Conservation (phyloP, 768 basidiomycete genomes). For the Pleurotus tuber-regium region DNA sequence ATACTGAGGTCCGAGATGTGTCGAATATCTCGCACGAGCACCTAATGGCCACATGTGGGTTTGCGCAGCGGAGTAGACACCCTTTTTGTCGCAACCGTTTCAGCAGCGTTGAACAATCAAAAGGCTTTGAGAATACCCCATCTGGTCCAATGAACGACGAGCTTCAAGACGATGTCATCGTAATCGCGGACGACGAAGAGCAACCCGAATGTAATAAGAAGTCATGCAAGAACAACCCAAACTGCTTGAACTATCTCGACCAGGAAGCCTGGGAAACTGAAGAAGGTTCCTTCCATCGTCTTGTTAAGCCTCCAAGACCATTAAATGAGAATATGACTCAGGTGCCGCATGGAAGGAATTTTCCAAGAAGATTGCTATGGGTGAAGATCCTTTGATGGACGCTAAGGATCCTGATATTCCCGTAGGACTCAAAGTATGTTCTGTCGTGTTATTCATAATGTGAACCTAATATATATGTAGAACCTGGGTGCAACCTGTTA, state of each 20-base stretch:
- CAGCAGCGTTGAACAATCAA: conserved; percentile 22
- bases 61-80: conserved; percentile 48
- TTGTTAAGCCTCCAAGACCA: conserved; percentile 11
- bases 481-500: conserved; percentile 98
- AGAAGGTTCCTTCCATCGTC: conserved; percentile 43
- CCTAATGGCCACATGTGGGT: conserved; percentile 62
- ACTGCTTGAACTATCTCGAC: conserved; percentile 86
- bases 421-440: conserved; percentile 71
- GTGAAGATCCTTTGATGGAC: conserved; percentile 49
- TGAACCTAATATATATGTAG: conserved; percentile 34
- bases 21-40: conserved; percentile 69
- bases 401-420: conserved; percentile 56
- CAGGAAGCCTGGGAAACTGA: conserved; percentile 74
- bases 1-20: conserved; percentile 52
- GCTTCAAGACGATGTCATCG: conserved; percentile 59
- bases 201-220: conserved; percentile 53
- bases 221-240: conserved; percentile 71
- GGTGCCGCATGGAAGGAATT: conserved; percentile 51
- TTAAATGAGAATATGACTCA: conserved; percentile 22
- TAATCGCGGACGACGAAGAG: conserved; percentile 67
- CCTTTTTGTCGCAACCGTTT: conserved; percentile 62
- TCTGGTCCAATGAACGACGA: conserved; percentile 32
- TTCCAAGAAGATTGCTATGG: conserved; percentile 49
- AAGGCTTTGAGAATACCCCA: background rate
- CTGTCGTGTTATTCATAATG: background rate